These are phyloP conservation scores for Mycosphaerella sp. DNA, from an alignment of 2,329 filamentous ascomycete genomes.

Conservation along the genomic window DNA sequence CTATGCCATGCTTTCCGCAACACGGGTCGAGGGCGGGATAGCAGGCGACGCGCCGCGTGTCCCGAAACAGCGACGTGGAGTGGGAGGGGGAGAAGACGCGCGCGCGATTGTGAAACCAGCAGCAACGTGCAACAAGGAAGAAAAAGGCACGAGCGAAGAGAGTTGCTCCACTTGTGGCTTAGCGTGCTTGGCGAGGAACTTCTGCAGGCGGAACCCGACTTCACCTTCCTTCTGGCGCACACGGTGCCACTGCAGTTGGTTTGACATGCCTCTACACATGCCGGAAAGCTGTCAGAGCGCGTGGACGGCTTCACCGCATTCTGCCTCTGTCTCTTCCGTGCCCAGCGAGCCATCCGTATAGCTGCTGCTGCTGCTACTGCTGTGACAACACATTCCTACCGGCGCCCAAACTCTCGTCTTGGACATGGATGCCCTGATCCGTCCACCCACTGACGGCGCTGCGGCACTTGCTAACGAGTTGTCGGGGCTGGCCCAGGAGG, in stretches of 20 bases:
- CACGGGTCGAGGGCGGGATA: background rate
- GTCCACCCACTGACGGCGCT: background rate
- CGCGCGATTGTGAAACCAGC: background rate
- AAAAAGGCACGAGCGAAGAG: background rate
- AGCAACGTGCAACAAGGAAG: background rate
- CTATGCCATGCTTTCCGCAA: no score
- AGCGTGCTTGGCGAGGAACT: background rate
- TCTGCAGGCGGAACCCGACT: background rate
- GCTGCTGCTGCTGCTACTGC: constrained; percentile 4
- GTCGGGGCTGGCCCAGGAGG: background rate
- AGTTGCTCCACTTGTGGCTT: background rate
- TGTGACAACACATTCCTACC: constrained; percentile 17
- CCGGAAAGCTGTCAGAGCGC: background rate
- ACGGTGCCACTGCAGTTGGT: background rate
- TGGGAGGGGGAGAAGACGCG: background rate
- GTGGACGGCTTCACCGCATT: constrained; percentile 5
- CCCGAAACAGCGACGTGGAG: background rate
- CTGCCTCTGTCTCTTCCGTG: background rate
- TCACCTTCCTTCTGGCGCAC: background rate
- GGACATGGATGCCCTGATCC: constrained; percentile 22
- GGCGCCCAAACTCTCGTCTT: constrained; percentile 11
- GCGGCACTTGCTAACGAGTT: constrained; percentile 9
- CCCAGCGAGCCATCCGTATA: background rate
- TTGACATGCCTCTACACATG: background rate
- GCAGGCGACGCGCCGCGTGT: no score